Base-by-base conservation (phyloP, 225 moss, liverwort and hornwort species). In the Straminergon stramineum region DNA sequence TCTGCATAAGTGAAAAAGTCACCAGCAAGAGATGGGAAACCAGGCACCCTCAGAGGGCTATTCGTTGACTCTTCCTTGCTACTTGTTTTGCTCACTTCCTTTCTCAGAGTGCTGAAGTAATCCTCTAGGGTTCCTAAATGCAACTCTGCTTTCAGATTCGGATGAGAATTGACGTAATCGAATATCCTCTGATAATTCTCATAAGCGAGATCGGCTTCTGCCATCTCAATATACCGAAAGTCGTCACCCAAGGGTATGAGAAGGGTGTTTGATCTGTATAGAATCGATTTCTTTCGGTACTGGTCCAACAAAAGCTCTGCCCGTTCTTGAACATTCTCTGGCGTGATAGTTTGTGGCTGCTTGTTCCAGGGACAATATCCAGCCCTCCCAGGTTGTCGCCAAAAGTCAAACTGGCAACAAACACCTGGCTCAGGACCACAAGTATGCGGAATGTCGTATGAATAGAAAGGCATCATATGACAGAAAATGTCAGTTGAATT, bases 401-500 rank as follows among this genome's bases (percentile, higher is more conserved):
- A 97, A 82, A 92, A 99, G 85, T 99, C 99, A 90, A 99, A 99
- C 90, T 97, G 97, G 93, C 99, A 99, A 89, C 99, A 99, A 89
- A 99, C 91, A 70, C 94, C 95, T 35, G 99, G 99, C 89, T 99
- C 99, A 17, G 99, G 99, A 60, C 99, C 99, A 92, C 99, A 99
- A 66, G 99, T 99, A 82, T 99, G 99, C 15, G 99, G 99, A 76
- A 99, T 93, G 81, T 99, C 99, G 60, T 99, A 99, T 14, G 96
- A 97, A 90, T 97, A 99, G 90, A 99, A 99, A 52, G 99, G 99
- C 99, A 99, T 99, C 99, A 99, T 99, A 68, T 99, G 99, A 91
- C 97, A 97, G 71, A 99, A 97, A 52, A 99, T 96, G 74, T 99
- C 99, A 6, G 99, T 99, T 64, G 96, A 94, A 85, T 99, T 99